Evolutionary conservation across 208 protist genomes (phyloP), one percentile per base, ranked within the genome.

Genomic region (Phytomonas francai): DNA sequence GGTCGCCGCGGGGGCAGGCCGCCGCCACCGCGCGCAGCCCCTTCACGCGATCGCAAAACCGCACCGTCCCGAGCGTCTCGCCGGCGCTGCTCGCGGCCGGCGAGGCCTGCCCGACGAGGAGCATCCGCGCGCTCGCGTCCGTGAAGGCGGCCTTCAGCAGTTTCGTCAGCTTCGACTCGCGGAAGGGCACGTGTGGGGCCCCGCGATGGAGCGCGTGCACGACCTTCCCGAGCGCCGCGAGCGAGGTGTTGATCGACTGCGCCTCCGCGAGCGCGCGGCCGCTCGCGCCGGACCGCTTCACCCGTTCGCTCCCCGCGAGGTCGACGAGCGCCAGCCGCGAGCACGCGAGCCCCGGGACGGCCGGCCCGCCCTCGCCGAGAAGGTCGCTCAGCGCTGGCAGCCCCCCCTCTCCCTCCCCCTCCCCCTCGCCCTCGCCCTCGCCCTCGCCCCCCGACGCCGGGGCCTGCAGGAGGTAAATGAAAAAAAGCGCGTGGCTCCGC

Each of bases 281-380:
- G 5, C 75, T 80, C 3, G 91, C 89, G 57, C 88, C 88, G 11
- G 92, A 97, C 31, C 85, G 79, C 71, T 97, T 97, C 25, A 95
- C 79, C 0, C 93, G 76, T 77, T 98, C 95, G 54, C 88, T 96
- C 34, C 93, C 95, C 36, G 97, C 97, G n/a, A 99, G 88, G 80
- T 99, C 97, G 14, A 98, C 95, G 33, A 99, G 88, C 27, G 97
- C 78, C 39, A 99, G 93, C 63, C 95, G 96, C 11, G 92, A 97
- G 27, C 81, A 82, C 11, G 91, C 89, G 28, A 96, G 77, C n/a
- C 92, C 91, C 1, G 81, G 70, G 19, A 80, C 63, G 30, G 73
- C 74, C 49, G 77, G 59, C 2, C 81, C 79, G 51, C 78, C 82
- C 12, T 65, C 77, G 70, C 90, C 83, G 16, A 95, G 59, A 16